Evolutionary conservation across 2,329 filamentous ascomycete genomes (phyloP).

Genomic region (Xylariales sp.): DNA sequence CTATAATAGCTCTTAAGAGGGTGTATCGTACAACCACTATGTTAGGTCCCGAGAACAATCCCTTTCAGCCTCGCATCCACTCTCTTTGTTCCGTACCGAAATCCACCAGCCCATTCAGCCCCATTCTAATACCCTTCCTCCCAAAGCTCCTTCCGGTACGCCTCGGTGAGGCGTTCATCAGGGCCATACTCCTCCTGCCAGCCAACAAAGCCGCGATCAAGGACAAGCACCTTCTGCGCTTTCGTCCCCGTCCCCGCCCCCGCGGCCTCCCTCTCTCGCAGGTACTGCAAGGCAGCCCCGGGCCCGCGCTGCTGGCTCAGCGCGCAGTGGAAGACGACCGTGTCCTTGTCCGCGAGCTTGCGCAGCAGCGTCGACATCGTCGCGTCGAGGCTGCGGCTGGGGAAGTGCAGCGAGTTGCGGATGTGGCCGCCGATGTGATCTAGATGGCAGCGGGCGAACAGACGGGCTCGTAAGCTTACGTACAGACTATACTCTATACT

Average conservation of each 20-base stretch:
- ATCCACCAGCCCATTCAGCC: too few relatives aligned
- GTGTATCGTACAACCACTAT: too few relatives aligned
- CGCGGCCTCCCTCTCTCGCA: constrained; percentile 71
- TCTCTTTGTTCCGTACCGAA: too few relatives aligned
- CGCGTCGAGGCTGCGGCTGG: constrained; percentile 77
- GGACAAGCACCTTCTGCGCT: constrained; percentile 79
- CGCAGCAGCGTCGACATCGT: constrained; percentile 85
- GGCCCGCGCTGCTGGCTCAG: constrained; percentile 92
- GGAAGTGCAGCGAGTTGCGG: constrained; percentile 78
- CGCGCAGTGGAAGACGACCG: constrained; percentile 93
- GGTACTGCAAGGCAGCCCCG: constrained; percentile 81
- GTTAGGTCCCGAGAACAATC: too few relatives aligned
- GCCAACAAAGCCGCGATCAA: constrained; percentile 84
- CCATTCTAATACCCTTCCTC: constrained; percentile 50
- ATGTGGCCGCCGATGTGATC: constrained; percentile 96
- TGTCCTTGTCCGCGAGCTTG: constrained; percentile 79
- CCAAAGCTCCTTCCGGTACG: constrained; percentile 88
- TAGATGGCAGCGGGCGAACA: constrained; percentile 47
- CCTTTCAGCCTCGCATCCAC: too few relatives aligned
- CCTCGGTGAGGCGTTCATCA: constrained; percentile 85
- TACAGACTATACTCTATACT: too few relatives aligned
- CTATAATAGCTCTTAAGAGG: too few relatives aligned
- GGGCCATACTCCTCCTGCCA: constrained; percentile 89
- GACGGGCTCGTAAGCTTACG: background rate
- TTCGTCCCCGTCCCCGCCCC: constrained; percentile 43